A percentile compares a stretch with the other conserved stretches of the same genome.
Conservation (phyloP, 768 basidiomycete genomes). For the Mycena belliarum region DNA sequence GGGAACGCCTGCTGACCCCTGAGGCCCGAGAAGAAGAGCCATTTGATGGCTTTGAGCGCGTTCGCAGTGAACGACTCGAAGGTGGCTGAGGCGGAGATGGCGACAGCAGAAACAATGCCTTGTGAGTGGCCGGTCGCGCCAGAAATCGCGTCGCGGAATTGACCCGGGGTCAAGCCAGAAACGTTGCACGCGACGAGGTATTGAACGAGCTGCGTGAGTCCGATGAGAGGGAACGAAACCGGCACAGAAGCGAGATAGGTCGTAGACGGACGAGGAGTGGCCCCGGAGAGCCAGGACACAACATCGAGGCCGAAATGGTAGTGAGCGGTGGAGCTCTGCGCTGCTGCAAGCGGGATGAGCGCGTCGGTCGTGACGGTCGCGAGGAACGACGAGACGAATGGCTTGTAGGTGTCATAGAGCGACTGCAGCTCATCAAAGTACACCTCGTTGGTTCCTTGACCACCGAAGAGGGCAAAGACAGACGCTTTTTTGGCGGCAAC, state of each 20-base stretch:
- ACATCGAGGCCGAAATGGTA: constrained; percentile 85
- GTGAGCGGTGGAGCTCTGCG: constrained; percentile 59
- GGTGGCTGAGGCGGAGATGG: constrained; percentile 76
- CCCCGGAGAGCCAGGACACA: constrained; percentile 79
- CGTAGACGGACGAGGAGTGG: constrained; percentile 68
- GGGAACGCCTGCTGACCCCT: constrained; percentile 96
- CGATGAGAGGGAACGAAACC: constrained; percentile 93
- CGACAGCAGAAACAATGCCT: constrained; percentile 93
- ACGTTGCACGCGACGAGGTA: constrained; percentile 83
- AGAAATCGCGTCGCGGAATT: constrained; percentile 72
- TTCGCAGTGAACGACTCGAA: constrained; percentile 77
- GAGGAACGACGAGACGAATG: constrained; percentile 80
- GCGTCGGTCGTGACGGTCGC: constrained; percentile 60
- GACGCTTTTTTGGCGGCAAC: constrained; percentile 63
- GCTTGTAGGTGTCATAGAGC: constrained; percentile 88
- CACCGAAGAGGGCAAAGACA: constrained; percentile 93
- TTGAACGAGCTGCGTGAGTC: constrained; percentile 92
- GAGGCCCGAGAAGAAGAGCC: constrained; percentile 92
- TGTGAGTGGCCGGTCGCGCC: constrained; percentile 98
- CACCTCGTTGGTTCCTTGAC: constrained; percentile 97
- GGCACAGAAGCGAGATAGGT: constrained; percentile 92
- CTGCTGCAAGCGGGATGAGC: constrained; percentile 68
- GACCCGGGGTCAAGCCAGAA: constrained; percentile 72
- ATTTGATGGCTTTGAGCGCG: constrained; percentile 80
- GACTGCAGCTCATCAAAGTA: constrained; percentile 95